Evolutionary conservation across 2,329 filamentous ascomycete species (phyloP).

Genomic region (Botrytis fragariae): DNA sequence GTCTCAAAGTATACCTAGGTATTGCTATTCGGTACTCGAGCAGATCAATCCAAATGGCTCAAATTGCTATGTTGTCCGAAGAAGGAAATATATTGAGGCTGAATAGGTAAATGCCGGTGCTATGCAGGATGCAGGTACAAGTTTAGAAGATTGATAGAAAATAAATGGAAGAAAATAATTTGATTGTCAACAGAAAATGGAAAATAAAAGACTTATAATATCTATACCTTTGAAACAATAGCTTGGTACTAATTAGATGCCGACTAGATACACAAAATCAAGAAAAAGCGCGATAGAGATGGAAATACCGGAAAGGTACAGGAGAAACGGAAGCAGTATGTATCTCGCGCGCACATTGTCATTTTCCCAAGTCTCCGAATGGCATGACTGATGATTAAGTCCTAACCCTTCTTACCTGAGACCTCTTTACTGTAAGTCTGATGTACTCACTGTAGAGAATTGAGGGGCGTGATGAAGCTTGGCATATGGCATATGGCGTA

Average conservation of each 20-base stretch:
- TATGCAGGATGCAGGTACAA: constrained; percentile 9
- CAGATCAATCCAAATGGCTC: neutral
- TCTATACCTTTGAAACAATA: neutral
- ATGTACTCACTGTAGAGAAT: neutral
- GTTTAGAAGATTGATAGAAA: neutral
- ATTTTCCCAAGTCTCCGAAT: neutral
- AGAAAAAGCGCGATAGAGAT: neutral
- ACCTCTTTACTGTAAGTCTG: neutral
- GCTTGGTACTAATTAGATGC: neutral
- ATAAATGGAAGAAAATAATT: neutral
- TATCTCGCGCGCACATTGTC: neutral
- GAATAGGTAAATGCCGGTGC: neutral
- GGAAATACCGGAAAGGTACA: neutral
- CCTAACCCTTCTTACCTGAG: neutral
- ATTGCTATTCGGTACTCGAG: neutral
- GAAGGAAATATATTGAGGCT: neutral
- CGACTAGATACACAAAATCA: neutral
- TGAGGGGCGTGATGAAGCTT: constrained; percentile 7
- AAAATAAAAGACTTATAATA: neutral
- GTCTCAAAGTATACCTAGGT: neutral
- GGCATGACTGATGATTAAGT: neutral
- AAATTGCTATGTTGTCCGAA: neutral
- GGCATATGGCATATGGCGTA: neutral
- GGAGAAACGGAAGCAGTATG: neutral
- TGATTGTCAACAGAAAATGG: neutral